Evolutionary conservation across 257 asterid genomes (phyloP).

Genomic region (Cruciata laevipes): DNA sequence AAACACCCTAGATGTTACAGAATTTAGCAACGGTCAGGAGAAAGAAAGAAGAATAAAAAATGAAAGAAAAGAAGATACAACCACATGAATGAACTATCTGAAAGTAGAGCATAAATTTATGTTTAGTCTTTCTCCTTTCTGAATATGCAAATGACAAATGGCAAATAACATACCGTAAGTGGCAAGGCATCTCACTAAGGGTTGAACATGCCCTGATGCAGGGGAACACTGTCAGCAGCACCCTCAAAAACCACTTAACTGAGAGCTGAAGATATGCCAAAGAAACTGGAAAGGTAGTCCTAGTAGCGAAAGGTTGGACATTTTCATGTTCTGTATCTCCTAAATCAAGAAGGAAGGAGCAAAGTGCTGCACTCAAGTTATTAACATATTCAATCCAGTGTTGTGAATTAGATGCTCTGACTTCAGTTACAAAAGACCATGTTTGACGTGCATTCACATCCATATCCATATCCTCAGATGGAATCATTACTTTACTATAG

Average conservation of each 20-base stretch:
- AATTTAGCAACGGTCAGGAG: conserved; percentile 13
- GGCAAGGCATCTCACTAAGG: conserved; percentile 65
- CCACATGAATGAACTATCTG: background rate
- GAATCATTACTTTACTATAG: conserved; percentile 19
- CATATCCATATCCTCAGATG: conserved; percentile 29
- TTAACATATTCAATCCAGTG: conserved; percentile 73
- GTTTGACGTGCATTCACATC: conserved; percentile 30
- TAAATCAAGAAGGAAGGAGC: conserved; percentile 64
- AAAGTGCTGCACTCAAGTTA: conserved; percentile 61
- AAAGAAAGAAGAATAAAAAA: conserved; percentile 8
- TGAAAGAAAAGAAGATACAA: conserved; percentile 2
- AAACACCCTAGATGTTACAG: conserved; percentile 55
- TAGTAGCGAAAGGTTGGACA: conserved; percentile 39
- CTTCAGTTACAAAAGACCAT: conserved; percentile 27
- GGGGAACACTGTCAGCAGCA: conserved; percentile 81
- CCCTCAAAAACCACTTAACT: conserved; percentile 87
- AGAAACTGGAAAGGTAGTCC: conserved; percentile 50
- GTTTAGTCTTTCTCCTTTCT: too few species aligned
- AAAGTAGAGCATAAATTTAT: background rate
- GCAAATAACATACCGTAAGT: conserved; percentile 55
- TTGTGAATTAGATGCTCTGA: conserved; percentile 33
- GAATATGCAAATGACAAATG: background rate
- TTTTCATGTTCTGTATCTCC: conserved; percentile 36
- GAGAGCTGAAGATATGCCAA: conserved; percentile 83
- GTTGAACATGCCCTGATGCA: conserved; percentile 92